These are phyloP conservation scores for Pichia sp. DNA, from an alignment of 1,139 yeast species.

Conservation along the genomic window DNA sequence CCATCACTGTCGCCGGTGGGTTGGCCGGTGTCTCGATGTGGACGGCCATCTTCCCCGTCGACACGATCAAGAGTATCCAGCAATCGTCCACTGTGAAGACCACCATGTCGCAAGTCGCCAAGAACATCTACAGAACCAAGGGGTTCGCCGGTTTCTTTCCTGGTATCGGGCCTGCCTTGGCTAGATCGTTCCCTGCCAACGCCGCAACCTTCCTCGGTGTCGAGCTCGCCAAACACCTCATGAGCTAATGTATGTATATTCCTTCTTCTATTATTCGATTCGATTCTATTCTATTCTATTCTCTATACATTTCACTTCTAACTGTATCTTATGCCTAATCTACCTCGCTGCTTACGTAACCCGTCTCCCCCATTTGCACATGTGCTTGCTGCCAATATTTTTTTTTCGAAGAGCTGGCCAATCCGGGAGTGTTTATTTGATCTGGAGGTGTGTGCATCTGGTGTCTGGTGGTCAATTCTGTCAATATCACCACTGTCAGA, in stretches of 20 bases:
- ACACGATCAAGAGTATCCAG: constrained; percentile 89
- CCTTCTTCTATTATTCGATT: not conserved
- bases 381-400: too few relatives aligned
- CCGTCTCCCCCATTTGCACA: too few relatives aligned
- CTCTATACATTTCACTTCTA: too few relatives aligned
- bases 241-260: constrained; percentile 13
- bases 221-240: constrained; percentile 73
- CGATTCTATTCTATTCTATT: not conserved
- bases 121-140: constrained; percentile 59
- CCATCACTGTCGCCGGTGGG: constrained; percentile 90
- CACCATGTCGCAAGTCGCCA: constrained; percentile 66
- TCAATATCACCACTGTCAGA: too few relatives aligned
- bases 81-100: constrained; percentile 60
- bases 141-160: constrained; percentile 96
- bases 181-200: constrained; percentile 96
- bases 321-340: too few relatives aligned
- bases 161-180: constrained; percentile 93
- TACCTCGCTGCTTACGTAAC: too few relatives aligned
- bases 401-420: too few relatives aligned
- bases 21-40: constrained; percentile 97
- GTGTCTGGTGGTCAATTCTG: not conserved
- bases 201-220: constrained; percentile 98
- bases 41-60: constrained; percentile 95
- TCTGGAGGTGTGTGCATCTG: too few relatives aligned
- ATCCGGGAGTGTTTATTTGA: too few relatives aligned